Percentiles rank a stretch among this genome's conserved stretches.
phyloP scores from a whole-genome alignment of 768 basidiomycete genomes.

The Lactarius sp. region DNA sequence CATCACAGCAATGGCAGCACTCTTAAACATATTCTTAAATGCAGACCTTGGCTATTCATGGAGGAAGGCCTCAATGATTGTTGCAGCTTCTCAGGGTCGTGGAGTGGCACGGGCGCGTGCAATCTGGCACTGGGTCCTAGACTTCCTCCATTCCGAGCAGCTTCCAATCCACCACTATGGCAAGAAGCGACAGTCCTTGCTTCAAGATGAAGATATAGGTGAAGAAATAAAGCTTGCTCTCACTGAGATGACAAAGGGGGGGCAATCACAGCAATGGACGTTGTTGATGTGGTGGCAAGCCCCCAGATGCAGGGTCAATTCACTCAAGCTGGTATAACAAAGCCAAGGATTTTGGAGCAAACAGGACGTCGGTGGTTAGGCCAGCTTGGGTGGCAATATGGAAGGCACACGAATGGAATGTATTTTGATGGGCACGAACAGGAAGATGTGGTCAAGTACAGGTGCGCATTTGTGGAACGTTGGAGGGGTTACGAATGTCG shows the following conservation, averaged over 20 bases:
- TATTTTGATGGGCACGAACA: background rate
- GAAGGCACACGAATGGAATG: background rate
- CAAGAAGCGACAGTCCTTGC: fast-evolving
- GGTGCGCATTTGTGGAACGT: background rate
- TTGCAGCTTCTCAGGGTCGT: background rate
- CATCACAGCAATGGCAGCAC: background rate
- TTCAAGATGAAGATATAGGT: background rate
- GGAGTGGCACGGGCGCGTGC: fast-evolving
- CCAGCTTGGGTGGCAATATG: background rate
- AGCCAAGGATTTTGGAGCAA: background rate
- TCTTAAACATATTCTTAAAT: too few species aligned
- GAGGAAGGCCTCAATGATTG: background rate
- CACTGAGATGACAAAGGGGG: background rate
- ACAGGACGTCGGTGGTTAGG: background rate
- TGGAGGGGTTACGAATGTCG: background rate
- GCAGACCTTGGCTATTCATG: too few species aligned
- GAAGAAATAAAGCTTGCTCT: background rate
- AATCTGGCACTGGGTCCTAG: background rate
- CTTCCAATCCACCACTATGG: background rate
- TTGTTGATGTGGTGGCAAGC: background rate
- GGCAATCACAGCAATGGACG: background rate
- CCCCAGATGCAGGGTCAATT: background rate
- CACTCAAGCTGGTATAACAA: background rate
- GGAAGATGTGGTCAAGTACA: background rate
- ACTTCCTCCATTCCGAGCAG: background rate